Evolutionary conservation across 2,329 filamentous ascomycete genomes (phyloP).

Genomic region (Neofusicoccum ribis): DNA sequence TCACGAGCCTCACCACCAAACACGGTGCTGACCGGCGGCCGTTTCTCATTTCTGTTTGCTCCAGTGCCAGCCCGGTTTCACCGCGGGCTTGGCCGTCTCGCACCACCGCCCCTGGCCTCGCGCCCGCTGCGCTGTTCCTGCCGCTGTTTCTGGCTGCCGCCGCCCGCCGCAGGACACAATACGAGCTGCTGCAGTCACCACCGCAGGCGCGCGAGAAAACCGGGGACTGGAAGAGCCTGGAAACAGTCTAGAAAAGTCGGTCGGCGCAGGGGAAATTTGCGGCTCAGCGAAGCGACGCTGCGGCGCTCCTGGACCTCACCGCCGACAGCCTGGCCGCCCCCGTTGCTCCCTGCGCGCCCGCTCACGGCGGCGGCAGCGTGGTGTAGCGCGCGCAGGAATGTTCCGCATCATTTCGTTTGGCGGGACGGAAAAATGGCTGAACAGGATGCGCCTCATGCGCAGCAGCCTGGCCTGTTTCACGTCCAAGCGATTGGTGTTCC

Average conservation of each 20-base stretch:
- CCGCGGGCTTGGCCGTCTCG: not conserved
- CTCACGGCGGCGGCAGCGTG: not conserved
- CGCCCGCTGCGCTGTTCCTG: no score
- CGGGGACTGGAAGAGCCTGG: not conserved
- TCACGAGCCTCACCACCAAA: not conserved
- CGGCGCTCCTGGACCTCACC: not conserved
- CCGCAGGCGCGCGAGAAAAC: not conserved
- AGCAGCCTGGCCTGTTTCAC: constrained; percentile 6
- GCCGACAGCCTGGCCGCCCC: not conserved
- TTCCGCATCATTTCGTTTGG: constrained; percentile 18
- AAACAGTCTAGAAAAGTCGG: constrained; percentile 9
- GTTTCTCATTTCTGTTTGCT: not conserved
- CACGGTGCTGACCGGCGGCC: not conserved
- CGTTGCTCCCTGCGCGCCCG: not conserved
- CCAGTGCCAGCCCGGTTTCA: not conserved
- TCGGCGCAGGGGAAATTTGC: constrained; percentile 3
- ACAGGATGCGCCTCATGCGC: constrained; percentile 10
- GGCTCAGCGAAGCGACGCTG: constrained; percentile 2
- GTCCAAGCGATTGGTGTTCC: constrained; percentile 17
- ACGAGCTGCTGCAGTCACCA: no score
- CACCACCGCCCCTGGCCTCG: not conserved
- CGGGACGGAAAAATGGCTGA: constrained; percentile 7
- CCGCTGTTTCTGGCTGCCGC: no score
- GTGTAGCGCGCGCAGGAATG: not conserved
- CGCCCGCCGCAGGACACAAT: no score